Conservation (phyloP, 2,329 filamentous ascomycete species). For the Sarocladiaceae sp. region DNA sequence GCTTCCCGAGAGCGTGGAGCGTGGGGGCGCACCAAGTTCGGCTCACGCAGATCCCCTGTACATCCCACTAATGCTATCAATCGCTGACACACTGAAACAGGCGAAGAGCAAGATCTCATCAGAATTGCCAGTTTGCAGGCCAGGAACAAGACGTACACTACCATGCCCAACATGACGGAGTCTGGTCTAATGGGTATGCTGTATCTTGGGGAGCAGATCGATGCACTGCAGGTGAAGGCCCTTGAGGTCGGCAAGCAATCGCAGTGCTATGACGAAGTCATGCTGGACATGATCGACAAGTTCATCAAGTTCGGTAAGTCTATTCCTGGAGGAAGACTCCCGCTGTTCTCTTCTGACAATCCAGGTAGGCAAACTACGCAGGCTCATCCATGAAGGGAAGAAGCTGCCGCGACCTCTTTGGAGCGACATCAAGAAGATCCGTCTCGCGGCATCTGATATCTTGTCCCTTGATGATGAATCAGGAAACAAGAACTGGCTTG, state of each 20-base stretch:
- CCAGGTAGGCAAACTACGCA: not conserved
- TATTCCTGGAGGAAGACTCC: too few species aligned
- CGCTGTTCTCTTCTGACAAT: too few species aligned
- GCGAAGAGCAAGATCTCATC: not conserved
- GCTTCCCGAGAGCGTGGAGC: not conserved
- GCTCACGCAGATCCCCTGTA: too few species aligned
- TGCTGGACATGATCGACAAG: not conserved
- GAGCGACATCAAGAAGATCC: constrained; percentile 4
- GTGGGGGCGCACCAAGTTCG: too few species aligned
- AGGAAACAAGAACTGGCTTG: not conserved
- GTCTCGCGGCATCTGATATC: not conserved
- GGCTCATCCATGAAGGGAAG: not conserved
- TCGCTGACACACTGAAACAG: not conserved
- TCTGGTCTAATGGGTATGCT: not conserved
- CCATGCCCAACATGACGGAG: not conserved
- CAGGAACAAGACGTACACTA: constrained; percentile 3
- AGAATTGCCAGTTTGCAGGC: not conserved
- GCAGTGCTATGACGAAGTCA: not conserved
- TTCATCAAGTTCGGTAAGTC: not conserved
- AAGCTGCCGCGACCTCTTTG: not conserved
- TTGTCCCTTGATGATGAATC: not conserved
- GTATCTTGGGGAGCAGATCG: not conserved
- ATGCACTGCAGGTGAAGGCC: not conserved
- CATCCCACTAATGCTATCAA: too few species aligned
- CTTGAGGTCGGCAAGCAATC: not conserved